These are phyloP conservation scores for Saccharum spontaneum DNA, from an alignment of 176 grass and related monocot genomes.

Conservation along the genomic window DNA sequence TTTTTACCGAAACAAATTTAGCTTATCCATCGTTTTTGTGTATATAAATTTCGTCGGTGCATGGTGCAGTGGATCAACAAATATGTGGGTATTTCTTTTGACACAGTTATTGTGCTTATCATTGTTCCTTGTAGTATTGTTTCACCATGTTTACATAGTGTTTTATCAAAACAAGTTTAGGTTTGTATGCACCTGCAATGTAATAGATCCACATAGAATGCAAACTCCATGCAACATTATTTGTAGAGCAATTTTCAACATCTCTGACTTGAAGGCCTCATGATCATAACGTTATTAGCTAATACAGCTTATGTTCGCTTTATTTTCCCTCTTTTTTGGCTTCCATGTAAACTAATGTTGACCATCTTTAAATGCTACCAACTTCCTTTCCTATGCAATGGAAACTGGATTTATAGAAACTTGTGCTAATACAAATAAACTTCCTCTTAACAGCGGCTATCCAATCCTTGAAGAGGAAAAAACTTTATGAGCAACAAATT, in stretches of 20 bases:
- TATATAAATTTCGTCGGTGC: not conserved
- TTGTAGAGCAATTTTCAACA: not conserved
- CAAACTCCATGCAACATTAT: not conserved
- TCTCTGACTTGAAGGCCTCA: not conserved
- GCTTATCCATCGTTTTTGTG: not conserved
- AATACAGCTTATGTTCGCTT: not conserved
- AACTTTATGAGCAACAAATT: slow-evolving; percentile 78
- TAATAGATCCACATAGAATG: not conserved
- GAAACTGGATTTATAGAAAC: not conserved
- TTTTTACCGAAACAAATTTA: not conserved
- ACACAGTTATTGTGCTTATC: not conserved
- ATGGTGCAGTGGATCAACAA: not conserved
- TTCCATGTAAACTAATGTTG: not conserved
- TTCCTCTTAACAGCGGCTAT: slow-evolving; percentile 56
- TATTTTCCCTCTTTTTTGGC: not conserved
- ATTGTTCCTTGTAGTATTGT: not conserved
- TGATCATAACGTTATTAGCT: not conserved
- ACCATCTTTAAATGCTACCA: not conserved
- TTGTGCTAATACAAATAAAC: not conserved
- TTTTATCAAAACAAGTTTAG: not conserved
- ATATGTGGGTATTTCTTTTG: slow-evolving; percentile 14
- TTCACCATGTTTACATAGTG: not conserved
- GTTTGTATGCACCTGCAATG: not conserved
- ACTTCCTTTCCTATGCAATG: not conserved
- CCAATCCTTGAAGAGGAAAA: slow-evolving; percentile 79